Evolutionary conservation across 2,329 filamentous ascomycete species (phyloP), one percentile per base, ranked within the genome.

Genomic region (Diaporthe sp.): DNA sequence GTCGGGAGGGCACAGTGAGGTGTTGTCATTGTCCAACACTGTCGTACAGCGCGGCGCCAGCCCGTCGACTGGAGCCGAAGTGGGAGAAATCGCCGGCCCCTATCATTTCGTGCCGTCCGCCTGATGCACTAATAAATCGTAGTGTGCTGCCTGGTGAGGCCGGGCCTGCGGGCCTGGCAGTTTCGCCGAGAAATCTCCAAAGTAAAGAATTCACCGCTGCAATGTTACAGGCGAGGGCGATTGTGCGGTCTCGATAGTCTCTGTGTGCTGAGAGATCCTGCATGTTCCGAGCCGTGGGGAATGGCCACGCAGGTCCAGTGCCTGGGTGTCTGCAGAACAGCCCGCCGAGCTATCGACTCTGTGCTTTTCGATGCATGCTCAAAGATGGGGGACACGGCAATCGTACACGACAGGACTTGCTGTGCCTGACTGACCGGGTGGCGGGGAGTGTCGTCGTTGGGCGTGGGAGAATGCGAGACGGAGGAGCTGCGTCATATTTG

Each of bases 161-260:
- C n/a, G 32, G 63, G 32, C n/a, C 44, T 27, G 32, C n/a, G 32
- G 63, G 32, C n/a, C 44, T 27, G 32, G 32, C 32, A 53, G 47
- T 68, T 68, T 68, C 63, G 47, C 63, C 63, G 63, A 68, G 63
- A 37, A 53, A 68, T 53, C 63, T 35, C 47, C 63, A 10, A n/a
- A 19, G 7, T 2, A 53, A 39, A 39, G 32, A 27, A 27, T 25
- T 25, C 47, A 53, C 27, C 13, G 35, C 44, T 37, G 63, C 13
- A 42, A 65, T 65, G 19, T 39, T 32, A 8, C 27, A 47, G 25
- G 17, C 27, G 59, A 53, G 19, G 17, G 22, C 17, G 50, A 8
- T 4, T 19, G 32, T 27, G 10, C n/a, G 44, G 44, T 35, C 47
- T 3, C 37, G 12, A 25, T 17, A 30, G 63, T 15, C 12, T 27